phyloP scores from a whole-genome alignment of 345 rosid species.

The Rhodomyrtus tomentosa region DNA sequence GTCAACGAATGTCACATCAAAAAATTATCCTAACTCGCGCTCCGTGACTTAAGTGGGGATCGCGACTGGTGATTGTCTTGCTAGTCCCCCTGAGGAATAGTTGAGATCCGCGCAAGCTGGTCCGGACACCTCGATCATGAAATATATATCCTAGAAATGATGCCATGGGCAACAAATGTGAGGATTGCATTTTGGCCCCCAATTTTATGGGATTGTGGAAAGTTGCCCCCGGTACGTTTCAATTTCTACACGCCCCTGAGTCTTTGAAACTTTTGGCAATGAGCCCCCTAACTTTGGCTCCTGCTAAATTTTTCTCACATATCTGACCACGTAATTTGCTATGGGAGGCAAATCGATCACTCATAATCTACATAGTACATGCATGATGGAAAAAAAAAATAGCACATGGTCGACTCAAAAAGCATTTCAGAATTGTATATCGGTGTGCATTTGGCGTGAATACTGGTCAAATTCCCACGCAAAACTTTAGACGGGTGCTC shows the following conservation, averaged over 20 bases:
- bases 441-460: rapidly evolving
- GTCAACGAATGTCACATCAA: neutral
- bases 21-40: too few species aligned
- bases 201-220: neutral
- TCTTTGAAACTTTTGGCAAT: neutral
- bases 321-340: neutral
- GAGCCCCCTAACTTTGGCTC: neutral
- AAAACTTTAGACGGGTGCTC: neutral
- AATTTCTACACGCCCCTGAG: neutral
- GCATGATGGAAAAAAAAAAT: neutral
- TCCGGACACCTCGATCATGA: too few species aligned
- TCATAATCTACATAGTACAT: neutral
- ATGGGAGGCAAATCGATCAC: neutral
- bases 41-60: too few species aligned
- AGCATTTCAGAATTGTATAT: neutral
- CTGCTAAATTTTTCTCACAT: neutral
- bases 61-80: too few species aligned
- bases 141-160: neutral
- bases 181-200: neutral
- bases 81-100: too few species aligned
- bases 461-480: neutral
- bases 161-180: neutral
- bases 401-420: neutral
- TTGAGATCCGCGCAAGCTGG: too few species aligned
- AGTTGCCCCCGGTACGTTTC: neutral